Percentiles rank a stretch among this genome's conserved stretches.
These are phyloP conservation scores for Aulographum hederae DNA, from an alignment of 2,329 filamentous ascomycete genomes.

Conservation along the genomic window DNA sequence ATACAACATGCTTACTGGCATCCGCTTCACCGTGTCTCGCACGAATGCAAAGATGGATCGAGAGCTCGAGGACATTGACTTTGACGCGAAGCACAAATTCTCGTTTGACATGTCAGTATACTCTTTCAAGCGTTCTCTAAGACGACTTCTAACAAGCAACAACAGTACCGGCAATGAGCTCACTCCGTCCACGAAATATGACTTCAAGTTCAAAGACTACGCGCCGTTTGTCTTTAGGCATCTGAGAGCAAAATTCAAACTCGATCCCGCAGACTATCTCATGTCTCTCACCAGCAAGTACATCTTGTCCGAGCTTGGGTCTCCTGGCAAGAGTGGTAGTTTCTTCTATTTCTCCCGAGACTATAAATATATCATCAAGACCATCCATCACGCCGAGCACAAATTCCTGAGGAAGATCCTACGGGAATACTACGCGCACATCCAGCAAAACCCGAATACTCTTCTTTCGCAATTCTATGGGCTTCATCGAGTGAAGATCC, in stretches of 20 bases:
- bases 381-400: conserved; percentile 89
- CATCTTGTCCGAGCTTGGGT: conserved; percentile 90
- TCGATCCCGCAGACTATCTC: conserved; percentile 93
- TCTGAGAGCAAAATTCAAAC: conserved; percentile 67
- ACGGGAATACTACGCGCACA: conserved; percentile 85
- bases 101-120: conserved; percentile 87
- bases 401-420: conserved; percentile 71
- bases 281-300: conserved; percentile 98
- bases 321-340: conserved; percentile 92
- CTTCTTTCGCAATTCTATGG: conserved; percentile 96
- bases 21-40: conserved; percentile 87
- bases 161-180: conserved; percentile 81
- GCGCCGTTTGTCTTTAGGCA: conserved; percentile 98
- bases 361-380: conserved; percentile 99
- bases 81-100: conserved; percentile 88
- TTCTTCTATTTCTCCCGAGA: conserved; percentile 99
- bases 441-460: conserved; percentile 86
- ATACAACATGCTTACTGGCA: conserved; percentile 99
- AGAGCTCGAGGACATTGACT: conserved; percentile 76
- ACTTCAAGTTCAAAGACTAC: conserved; percentile 99
- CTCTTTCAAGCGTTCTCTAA: conserved; percentile 4
- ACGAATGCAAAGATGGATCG: conserved; percentile 95
- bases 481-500: conserved; percentile 92
- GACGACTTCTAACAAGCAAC: no score
- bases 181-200: conserved; percentile 95